Evolutionary conservation across 495 filamentous ascomycete species (phyloP), one percentile per base, ranked within the genome.

Genomic region (Neurospora sublineolata): DNA sequence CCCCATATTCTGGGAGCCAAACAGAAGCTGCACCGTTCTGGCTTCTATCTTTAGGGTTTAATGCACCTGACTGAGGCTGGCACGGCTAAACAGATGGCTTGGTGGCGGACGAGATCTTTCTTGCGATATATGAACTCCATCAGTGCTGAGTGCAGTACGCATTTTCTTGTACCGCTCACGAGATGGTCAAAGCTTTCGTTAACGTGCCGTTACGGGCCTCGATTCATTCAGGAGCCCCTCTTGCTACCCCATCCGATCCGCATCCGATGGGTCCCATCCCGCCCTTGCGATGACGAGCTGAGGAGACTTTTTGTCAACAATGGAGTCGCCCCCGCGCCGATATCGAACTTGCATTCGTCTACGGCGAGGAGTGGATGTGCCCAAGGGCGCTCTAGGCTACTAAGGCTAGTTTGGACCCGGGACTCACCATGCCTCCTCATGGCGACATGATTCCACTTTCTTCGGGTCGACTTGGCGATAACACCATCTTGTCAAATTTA

Each of bases 291-390:
- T 73, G 72, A 75, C 74, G 69, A 73, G 40, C 58, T 68, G 42
- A 46, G 27, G 30, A 36, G 40, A 23, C 12, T 6, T 33, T 42
- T 30, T 60, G 52, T 60, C 52, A 60, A 60, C 39, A 37, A 72
- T 73, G 73, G 73, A 73, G 71, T 42, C 68, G 41, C 71, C 73
- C 73, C 73, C 73, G 68, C 73, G 36, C 71, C 71, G 69, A 74
- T 68, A 60, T 70, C 71, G 60, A 70, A 69, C 33, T 44, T 33
- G 58, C 10, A n/a, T 60, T 46, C 68, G 27, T 33, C 52, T 12
- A 33, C 7, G 14, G 27, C 52, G 27, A 60, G 52, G 52, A 60
- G 52, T 60, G 52, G 27, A 60, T 60, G 12, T 33, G 6, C 33
- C 52, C 52, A 33, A 33, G 52, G 52, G 27, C 52, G 52, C 27